phyloP scores from a whole-genome alignment of 164 flowering plant genomes.

The Vitis vinifera region DNA sequence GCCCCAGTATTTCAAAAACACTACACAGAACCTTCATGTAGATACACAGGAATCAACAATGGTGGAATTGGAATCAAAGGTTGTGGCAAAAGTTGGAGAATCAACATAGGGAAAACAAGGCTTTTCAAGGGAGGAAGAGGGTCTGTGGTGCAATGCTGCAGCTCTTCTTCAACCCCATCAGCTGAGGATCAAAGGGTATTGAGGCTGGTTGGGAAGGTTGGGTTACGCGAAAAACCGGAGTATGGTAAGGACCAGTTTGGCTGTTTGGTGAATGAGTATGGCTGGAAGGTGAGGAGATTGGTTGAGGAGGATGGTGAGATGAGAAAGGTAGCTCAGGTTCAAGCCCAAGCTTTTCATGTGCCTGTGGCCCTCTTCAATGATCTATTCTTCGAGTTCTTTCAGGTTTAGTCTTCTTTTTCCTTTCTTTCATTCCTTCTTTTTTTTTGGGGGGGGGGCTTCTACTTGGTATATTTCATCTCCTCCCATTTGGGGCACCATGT shows the following conservation, averaged over 20 bases:
- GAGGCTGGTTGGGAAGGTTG: constrained; percentile 1
- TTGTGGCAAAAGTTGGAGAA: background rate
- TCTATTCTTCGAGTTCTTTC: constrained; percentile 72
- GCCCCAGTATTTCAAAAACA: constrained; percentile 7
- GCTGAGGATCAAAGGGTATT: constrained; percentile 1
- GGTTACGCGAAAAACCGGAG: background rate
- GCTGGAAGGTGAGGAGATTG: constrained; percentile 83
- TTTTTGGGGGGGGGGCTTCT: background rate
- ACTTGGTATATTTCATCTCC: background rate
- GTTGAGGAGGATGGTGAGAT: constrained; percentile 52
- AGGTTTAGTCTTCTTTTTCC: constrained; percentile 36
- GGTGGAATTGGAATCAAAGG: background rate
- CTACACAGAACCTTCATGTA: background rate
- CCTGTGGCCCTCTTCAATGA: constrained; percentile 62
- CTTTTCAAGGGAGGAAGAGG: constrained; percentile 9
- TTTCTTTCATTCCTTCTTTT: background rate
- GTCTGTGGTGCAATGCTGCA: constrained; percentile 2
- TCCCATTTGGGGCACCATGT: background rate
- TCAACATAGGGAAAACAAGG: background rate
- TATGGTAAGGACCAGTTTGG: constrained; percentile 19
- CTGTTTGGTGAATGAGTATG: constrained; percentile 49
- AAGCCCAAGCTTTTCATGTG: constrained; percentile 83
- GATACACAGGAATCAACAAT: background rate
- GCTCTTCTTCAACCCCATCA: constrained; percentile 2
- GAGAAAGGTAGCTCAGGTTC: constrained; percentile 62